Conservation (phyloP, 352 stramenopile species). For the Phytophthora sp. region DNA sequence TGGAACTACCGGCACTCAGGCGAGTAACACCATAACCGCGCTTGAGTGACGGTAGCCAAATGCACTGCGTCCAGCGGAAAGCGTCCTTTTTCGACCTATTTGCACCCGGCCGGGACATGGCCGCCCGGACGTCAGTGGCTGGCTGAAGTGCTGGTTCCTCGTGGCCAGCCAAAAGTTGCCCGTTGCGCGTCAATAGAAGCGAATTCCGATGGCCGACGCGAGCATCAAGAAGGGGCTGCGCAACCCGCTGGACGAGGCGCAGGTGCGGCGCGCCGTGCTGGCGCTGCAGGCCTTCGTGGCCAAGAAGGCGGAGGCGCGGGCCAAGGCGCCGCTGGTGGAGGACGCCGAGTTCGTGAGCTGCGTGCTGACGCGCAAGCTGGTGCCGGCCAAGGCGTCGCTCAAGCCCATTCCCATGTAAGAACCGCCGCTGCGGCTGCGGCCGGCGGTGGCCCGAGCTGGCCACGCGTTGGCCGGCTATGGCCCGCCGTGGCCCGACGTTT, state of each 20-base stretch:
- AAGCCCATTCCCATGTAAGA: slow-evolving; percentile 79
- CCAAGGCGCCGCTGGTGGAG: slow-evolving; percentile 71
- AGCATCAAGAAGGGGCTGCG: slow-evolving; percentile 65
- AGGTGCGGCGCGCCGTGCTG: slow-evolving; percentile 76
- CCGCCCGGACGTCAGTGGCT: too few relatives aligned
- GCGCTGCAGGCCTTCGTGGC: slow-evolving; percentile 66
- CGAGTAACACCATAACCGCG: too few relatives aligned
- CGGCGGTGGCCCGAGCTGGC: neutral
- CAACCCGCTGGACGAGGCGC: slow-evolving; percentile 73
- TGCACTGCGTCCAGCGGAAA: too few relatives aligned
- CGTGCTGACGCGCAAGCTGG: slow-evolving; percentile 77
- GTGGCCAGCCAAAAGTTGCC: neutral
- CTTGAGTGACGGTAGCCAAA: too few relatives aligned
- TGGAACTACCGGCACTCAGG: too few relatives aligned
- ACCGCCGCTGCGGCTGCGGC: neutral
- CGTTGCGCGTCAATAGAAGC: neutral
- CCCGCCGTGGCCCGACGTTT: neutral
- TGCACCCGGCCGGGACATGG: too few relatives aligned
- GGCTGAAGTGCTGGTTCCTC: too few relatives aligned
- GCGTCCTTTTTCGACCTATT: too few relatives aligned
- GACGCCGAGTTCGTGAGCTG: slow-evolving; percentile 62
- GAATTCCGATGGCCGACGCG: slow-evolving; percentile 21
- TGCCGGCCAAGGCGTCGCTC: slow-evolving; percentile 70
- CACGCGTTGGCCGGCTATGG: neutral
- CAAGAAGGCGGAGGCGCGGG: slow-evolving; percentile 43